Conservation (phyloP, 2,329 filamentous ascomycete genomes). For the Sclerotinia subarctica region DNA sequence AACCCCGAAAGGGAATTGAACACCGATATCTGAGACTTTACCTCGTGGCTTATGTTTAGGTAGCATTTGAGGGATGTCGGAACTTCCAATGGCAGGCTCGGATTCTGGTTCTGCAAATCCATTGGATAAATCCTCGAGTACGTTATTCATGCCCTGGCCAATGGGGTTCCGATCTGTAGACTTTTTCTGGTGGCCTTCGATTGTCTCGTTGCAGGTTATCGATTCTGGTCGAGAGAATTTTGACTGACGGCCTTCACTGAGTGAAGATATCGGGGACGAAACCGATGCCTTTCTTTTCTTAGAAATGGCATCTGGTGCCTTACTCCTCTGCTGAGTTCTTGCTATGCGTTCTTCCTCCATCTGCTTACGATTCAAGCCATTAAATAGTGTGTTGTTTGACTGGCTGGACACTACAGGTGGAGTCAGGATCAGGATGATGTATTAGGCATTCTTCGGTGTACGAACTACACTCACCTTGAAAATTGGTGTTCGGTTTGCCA, state of each 20-base stretch:
- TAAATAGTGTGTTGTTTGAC: not conserved
- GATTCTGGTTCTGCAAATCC: not conserved
- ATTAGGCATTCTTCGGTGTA: too few relatives aligned
- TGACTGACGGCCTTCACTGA: constrained; percentile 20
- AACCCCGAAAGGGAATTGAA: constrained; percentile 49
- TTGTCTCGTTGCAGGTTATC: not conserved
- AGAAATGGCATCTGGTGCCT: constrained; percentile 45
- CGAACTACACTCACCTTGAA: not conserved
- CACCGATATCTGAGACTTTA: constrained; percentile 23
- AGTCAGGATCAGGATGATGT: not conserved
- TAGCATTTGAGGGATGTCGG: not conserved
- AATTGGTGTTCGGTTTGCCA: not conserved
- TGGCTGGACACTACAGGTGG: not conserved
- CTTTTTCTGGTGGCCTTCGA: not conserved
- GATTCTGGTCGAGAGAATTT: constrained; percentile 4
- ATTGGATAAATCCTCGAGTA: not conserved
- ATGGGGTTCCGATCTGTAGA: not conserved
- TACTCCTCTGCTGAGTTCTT: constrained; percentile 46
- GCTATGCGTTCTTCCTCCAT: constrained; percentile 85
- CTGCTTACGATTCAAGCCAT: constrained; percentile 60
- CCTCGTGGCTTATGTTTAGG: constrained; percentile 5
- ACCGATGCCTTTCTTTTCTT: constrained; percentile 39
- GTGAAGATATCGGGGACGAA: constrained; percentile 20
- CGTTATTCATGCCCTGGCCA: not conserved
- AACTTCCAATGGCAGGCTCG: not conserved